Evolutionary conservation across 2,329 filamentous ascomycete genomes (phyloP), one percentile per base, ranked within the genome.

Genomic region (Colletotrichum karsti): DNA sequence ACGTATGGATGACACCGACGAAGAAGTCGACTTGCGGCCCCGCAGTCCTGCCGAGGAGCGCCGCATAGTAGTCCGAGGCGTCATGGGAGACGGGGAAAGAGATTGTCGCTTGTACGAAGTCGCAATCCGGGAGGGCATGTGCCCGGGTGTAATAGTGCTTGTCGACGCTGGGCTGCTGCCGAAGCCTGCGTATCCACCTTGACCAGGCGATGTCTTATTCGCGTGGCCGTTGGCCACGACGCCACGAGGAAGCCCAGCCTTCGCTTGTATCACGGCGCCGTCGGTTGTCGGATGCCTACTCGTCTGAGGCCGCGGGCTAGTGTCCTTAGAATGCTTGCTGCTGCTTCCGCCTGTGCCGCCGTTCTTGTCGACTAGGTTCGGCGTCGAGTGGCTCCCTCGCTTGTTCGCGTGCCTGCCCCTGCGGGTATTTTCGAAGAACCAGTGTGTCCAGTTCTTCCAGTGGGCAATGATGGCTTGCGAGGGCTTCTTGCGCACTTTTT

Each of bases 11-110:
- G 94, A 98, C 15, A 99, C 91, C 0, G 95, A 98, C 0, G 94
- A 97, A 0, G 94, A 98, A 0, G 96, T 99, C 1, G 95, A 98
- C 78, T 98, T 98, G 69, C 96, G 90, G 39, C 96, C 95, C 28
- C 95, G 90, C 48, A 98, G 87, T 30, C 95, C 95, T 46, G 87
- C 89, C 5, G 94, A 97, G 3, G 93, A 90, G 37, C 94, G 92
- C 10, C 96, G 90, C 74, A 97, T 92, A 1, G 93, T 93, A 5
- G 93, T 94, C 41, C 94, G 92, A 4, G 96, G 95, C 1, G 96
- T 98, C 42, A 98, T 79, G 0, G 96, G 95, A 3, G 91, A 92
- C 0, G 96, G 96, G 0, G 94, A 97, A 9, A 97, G 82, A 0
- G 94, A 97, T 69, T 94, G 92, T 15, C 94, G 88, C 74, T 91